Conservation (phyloP, 176 grass and related monocot genomes). For the Eleusine coracana region DNA sequence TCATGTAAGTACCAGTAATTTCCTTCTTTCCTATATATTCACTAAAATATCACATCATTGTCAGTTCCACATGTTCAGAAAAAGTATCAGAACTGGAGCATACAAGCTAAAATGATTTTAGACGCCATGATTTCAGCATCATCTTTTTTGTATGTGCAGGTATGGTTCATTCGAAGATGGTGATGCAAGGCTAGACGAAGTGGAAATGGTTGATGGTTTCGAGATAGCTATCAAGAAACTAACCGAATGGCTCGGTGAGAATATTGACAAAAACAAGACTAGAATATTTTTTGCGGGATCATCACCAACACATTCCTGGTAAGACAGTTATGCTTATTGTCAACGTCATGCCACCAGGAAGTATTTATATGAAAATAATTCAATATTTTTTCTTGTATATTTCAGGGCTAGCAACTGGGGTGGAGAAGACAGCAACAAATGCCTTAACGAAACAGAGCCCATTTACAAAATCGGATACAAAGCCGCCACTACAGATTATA, state of each 20-base stretch:
- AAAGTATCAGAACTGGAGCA: neutral
- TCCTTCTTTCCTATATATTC: neutral
- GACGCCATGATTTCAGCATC: neutral
- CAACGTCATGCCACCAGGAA: neutral
- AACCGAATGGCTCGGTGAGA: constrained; percentile 57
- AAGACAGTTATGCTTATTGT: neutral
- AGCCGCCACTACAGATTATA: constrained; percentile 57
- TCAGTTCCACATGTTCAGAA: too few species aligned
- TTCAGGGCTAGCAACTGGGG: constrained; percentile 76
- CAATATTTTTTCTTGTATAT: neutral
- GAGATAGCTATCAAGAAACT: constrained; percentile 71
- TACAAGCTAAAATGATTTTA: neutral
- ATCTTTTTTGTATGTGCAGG: constrained; percentile 29
- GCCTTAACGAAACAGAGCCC: constrained; percentile 60
- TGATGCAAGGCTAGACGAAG: constrained; percentile 59
- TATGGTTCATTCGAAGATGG: constrained; percentile 76
- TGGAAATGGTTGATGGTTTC: constrained; percentile 81
- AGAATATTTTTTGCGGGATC: constrained; percentile 83
- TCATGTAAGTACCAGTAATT: constrained; percentile 62
- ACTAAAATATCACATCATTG: too few species aligned
- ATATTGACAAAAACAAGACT: constrained; percentile 59
- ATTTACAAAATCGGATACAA: constrained; percentile 42
- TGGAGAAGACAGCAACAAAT: constrained; percentile 49
- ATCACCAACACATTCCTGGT: constrained; percentile 89
- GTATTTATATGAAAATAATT: neutral